Evolutionary conservation across 768 basidiomycete species (phyloP), one percentile per base, ranked within the genome.

Genomic region (Lyophyllum decastes): DNA sequence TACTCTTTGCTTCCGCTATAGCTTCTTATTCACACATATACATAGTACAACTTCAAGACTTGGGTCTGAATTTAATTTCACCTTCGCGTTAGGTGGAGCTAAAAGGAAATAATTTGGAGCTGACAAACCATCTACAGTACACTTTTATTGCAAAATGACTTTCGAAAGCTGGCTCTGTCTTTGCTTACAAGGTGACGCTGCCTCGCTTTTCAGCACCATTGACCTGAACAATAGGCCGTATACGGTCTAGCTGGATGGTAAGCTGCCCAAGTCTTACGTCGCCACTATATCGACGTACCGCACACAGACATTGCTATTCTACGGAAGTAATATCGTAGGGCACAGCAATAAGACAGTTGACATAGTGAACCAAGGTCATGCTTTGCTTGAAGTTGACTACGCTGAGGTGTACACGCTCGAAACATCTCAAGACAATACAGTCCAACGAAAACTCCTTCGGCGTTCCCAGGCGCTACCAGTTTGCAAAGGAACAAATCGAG

Each of bases 381-480:
- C 67, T 51, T 54, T 57, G 3, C 64, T 76, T 4, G 46, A 66
- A 22, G 67, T 78, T 33, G 72, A 77, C 41, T 72, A 74, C 43
- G 77, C 77, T 17, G 34, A 14, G n/a, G 49, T 60, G 11, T 55
- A 55, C 49, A 60, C 11, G 30, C 30, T 33, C 30, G 16, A 12
- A 35, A 22, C 12, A 10, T n/a, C 24, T n/a, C 5, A 7, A 44
- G 17, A 44, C 41, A 11, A 11, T 33, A 33, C n/a, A n/a, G n/a
- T n/a, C n/a, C 45, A 12, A 33, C 30, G 30, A 5, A 33, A 11
- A 5, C 30, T 6, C 6, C 30, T 11, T 5, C 30, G 11, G 30
- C 30, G 6, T 33, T n/a, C n/a, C 30, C 30, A 33, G 30, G 30
- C 30, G 30, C 6, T 33, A 33, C 30, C n/a, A n/a, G n/a, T n/a